Evolutionary conservation across 2,329 filamentous ascomycete genomes (phyloP).

Genomic region (Apiospora rasikravindrae): DNA sequence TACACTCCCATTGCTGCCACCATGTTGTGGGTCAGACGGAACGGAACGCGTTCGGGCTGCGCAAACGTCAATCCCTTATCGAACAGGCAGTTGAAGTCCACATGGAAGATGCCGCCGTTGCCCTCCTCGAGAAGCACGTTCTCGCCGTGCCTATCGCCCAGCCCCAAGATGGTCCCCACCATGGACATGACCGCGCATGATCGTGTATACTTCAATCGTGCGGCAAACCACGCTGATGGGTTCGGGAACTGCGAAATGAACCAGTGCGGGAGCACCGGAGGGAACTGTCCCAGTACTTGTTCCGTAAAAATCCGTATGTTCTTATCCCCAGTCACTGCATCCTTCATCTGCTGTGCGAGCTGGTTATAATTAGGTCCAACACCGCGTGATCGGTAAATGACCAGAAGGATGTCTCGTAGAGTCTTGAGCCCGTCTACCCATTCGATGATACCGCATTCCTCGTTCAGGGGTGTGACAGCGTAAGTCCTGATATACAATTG

Average conservation of each 20-base stretch:
- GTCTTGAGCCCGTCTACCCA: conserved; percentile 98
- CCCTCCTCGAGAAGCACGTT: conserved; percentile 95
- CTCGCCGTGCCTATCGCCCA: conserved; percentile 95
- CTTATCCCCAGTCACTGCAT: conserved; percentile 58
- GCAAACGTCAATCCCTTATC: conserved; percentile 97
- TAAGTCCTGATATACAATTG: conserved; percentile 97
- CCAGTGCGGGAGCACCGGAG: conserved; percentile 88
- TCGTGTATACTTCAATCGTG: conserved; percentile 86
- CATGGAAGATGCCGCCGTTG: conserved; percentile 92
- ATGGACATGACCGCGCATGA: conserved; percentile 99
- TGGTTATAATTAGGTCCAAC: conserved; percentile 72
- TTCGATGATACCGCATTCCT: conserved; percentile 97
- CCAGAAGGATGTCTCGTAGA: conserved; percentile 86
- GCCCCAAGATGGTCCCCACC: conserved; percentile 89
- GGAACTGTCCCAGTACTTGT: conserved; percentile 69
- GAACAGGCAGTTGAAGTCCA: conserved; percentile 99
- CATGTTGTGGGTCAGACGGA: conserved; percentile 98
- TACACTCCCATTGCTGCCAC: conserved; percentile 95
- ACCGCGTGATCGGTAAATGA: conserved; percentile 76
- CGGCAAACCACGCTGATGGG: conserved; percentile 89
- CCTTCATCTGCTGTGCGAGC: conserved; percentile 69
- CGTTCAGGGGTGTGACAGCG: conserved; percentile 93
- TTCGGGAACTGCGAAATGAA: conserved; percentile 95
- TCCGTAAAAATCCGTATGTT: conserved; percentile 77
- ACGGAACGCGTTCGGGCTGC: conserved; percentile 93